Evolutionary conservation across 441 rosid species (phyloP), one percentile per base, ranked within the genome.

Genomic region (Breynia disticha): DNA sequence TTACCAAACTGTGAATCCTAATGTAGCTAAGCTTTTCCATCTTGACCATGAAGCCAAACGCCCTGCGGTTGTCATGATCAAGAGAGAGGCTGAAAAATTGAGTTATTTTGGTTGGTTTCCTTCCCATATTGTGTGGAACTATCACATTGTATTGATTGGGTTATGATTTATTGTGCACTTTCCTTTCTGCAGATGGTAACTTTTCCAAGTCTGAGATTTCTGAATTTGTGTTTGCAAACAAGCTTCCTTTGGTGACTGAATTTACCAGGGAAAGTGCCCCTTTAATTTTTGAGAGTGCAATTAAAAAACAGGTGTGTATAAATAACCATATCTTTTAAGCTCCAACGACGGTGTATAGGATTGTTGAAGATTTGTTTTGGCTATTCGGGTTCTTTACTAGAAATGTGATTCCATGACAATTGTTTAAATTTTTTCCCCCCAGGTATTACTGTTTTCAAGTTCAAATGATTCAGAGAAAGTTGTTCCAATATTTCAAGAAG

Each of bases 1-100:
- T 72, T 93, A 89, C 67, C 97, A 86, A 67, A 93, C 97, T 28
- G 89, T 73, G 39, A 84, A 72, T 67, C 75, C 96, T 42, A 87
- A 81, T 58, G 87, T 93, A 46, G 99, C 97, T 14, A 80, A 89
- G 82, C 69, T 86, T 75, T 93, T 93, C 73, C 95, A 84, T 55
- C 62, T 93, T 1, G 90, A 84, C 52, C 69, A 88, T n/a, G 62
- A 84, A 67, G 75, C 68, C 55, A 86, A 80, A 72, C 76, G 97
- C 48, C 99, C 99, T 52, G 74, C 93, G 63, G 13, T 93, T 62
- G 84, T 86, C 61, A 19, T 93, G 74, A 54, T 89, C 63, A 89
- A 93, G 78, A 80, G 61, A 52, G 97, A 79, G 77, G 86, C 76
- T 19, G 86, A 79, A 77, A 86, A 86, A 63, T 71, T 84, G 59